Conservation (phyloP, 202 grass and related monocot genomes). For the Cymbopogon flexuosus region DNA sequence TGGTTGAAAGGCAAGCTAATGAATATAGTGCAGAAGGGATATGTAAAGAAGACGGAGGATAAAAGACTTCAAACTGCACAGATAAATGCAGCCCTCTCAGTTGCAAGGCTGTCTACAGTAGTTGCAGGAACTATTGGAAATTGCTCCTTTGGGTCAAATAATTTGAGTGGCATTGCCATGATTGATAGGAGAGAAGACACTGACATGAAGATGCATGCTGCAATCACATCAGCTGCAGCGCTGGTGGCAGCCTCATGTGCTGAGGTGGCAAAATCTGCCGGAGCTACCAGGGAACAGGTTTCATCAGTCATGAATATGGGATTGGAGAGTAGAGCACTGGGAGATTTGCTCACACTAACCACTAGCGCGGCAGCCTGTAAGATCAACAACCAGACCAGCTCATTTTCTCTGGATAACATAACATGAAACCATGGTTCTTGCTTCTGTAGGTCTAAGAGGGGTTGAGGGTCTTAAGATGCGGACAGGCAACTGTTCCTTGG, state of each 20-base stretch:
- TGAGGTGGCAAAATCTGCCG: slow-evolving; percentile 52
- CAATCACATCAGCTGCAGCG: slow-evolving; percentile 44
- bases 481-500: slow-evolving; percentile 32
- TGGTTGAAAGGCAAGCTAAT: slow-evolving; percentile 30
- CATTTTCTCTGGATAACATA: slow-evolving; percentile 1
- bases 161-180: slow-evolving; percentile 16
- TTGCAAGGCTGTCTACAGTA: slow-evolving; percentile 51
- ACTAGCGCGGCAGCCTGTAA: slow-evolving; percentile 61
- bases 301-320: slow-evolving; percentile 49
- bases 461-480: slow-evolving; percentile 45
- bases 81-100: slow-evolving; percentile 57
- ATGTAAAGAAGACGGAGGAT: slow-evolving; percentile 42
- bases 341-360: slow-evolving; percentile 50
- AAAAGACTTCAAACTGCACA: slow-evolving; percentile 38
- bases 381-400: slow-evolving; percentile 16
- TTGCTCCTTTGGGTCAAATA: slow-evolving; percentile 24
- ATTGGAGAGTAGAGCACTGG: slow-evolving; percentile 22
- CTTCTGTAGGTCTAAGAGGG: slow-evolving; percentile 51
- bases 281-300: slow-evolving; percentile 43
- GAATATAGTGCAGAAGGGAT: slow-evolving; percentile 23
- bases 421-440: not conserved
- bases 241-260: slow-evolving; percentile 49
- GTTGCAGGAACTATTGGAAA: slow-evolving; percentile 49
- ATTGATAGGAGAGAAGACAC: slow-evolving; percentile 2
- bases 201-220: slow-evolving; percentile 41